Evolutionary conservation across 2,329 filamentous ascomycete genomes (phyloP), one percentile per base, ranked within the genome.

Genomic region (Claviceps sp.): DNA sequence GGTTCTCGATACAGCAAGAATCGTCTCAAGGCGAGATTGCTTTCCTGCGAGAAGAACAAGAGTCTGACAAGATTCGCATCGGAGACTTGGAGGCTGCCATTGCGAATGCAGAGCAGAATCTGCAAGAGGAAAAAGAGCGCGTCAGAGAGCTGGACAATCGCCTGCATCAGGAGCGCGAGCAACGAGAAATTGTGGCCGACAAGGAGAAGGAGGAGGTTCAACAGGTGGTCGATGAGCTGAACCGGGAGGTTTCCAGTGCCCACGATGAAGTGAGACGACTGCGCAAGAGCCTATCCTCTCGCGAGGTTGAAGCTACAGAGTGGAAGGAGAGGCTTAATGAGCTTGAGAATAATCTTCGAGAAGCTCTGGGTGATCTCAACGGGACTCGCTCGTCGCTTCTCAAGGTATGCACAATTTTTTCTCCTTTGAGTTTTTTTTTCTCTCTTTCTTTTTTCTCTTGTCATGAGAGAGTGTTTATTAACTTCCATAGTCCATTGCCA

Each of bases 21-120:
- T 95, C 88, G 5, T 85, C 86, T 52, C 91, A 96, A 61, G 85
- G 85, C 54, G 93, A 98, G 67, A 94, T 97, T 67, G 84, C 87
- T 1, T 98, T 98, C 76, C 68, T 98, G 49, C 84, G 93, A 1
- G 93, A 98, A 64, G 93, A 98, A 71, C 93, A 98, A 67, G 93
- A 98, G 68, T 81, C 80, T 18, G 93, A 98, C 72, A 98, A 98
- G 76, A 95, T 98, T 65, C 90, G 89, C 68, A 97, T 98, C 61
- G 88, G 91, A 40, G 89, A 97, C 62, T 75, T 97, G 7, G 90
- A 97, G 63, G 86, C 88, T 8, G 82, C 84, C 14, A 71, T 96
- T 40, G 86, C 87, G 60, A 85, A 81, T 52, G 78, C 82, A n/a
- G 86, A 94, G 64, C 81, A 88, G 61, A 80, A 74, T 48, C 72